These are phyloP conservation scores for Gautieria morchelliformis DNA, from an alignment of 768 basidiomycete species.

Conservation along the genomic window DNA sequence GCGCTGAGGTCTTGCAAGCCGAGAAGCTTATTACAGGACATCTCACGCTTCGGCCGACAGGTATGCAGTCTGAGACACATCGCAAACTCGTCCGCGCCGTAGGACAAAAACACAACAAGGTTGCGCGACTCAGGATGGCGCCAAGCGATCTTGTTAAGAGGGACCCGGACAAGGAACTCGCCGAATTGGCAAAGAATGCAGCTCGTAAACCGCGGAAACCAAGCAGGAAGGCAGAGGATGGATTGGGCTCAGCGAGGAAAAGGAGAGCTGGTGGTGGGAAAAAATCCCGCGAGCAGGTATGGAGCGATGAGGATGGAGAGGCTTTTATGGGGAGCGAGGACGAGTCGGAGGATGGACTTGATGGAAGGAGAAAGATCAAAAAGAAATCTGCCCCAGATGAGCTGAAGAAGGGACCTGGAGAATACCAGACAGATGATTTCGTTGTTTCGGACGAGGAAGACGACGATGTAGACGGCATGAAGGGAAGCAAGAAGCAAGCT, in stretches of 20 bases:
- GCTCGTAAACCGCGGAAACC: constrained; percentile 57
- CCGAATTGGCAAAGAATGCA: constrained; percentile 54
- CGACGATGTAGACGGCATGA: constrained; percentile 39
- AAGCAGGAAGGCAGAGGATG: constrained; percentile 38
- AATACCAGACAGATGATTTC: constrained; percentile 82
- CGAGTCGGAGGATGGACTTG: constrained; percentile 16
- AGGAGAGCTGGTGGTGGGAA: constrained; percentile 28
- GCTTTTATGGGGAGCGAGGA: not conserved
- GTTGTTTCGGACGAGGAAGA: constrained; percentile 72
- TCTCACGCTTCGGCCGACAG: constrained; percentile 76
- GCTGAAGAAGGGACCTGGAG: constrained; percentile 45
- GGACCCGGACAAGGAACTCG: constrained; percentile 67
- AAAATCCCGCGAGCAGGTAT: constrained; percentile 37
- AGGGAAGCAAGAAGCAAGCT: constrained; percentile 29
- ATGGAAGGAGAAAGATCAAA: constrained; percentile 23
- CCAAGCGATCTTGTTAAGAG: constrained; percentile 52
- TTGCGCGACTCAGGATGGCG: constrained; percentile 68
- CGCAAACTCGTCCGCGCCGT: constrained; percentile 81
- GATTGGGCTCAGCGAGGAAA: constrained; percentile 38
- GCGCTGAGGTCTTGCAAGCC: constrained; percentile 76
- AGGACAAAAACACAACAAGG: constrained; percentile 75
- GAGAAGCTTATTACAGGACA: constrained; percentile 77
- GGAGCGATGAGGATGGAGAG: constrained; percentile 46
- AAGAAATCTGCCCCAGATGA: constrained; percentile 31
- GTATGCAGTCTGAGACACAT: constrained; percentile 86